Base-by-base conservation (phyloP, 2,329 filamentous ascomycete genomes). In the Xylaria digitata region DNA sequence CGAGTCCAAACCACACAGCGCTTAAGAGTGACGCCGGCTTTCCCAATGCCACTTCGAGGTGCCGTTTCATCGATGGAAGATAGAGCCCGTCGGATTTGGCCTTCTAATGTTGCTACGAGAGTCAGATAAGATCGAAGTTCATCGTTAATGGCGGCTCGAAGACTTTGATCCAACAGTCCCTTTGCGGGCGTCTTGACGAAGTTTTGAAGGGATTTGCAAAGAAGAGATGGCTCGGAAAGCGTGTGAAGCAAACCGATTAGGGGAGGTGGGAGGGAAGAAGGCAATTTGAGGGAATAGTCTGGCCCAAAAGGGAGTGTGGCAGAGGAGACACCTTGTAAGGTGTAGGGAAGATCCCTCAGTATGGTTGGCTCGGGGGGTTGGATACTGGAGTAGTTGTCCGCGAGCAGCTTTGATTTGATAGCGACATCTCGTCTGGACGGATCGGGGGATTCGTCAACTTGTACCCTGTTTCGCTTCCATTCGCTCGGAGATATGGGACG, bases 1-100 rank as follows among this genome's bases (percentile, higher is more conserved):
- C 95, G 89, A 8, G 94, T 98, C 96, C 96, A 99, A 26, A 99
- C 92, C 2, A 99, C 92, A 74, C 95, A 98, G 77, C 96, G 86
- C 79, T 98, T 98, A 57, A 99, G 82, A 0, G 96, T 99, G 15
- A 99, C 95, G 1, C 94, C 94, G 0, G 92, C 90, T 74, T 94
- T 96, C 6, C 93, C 91, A 60, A 96, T 89, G 1, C 91, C 90
- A 50, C 87, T 86, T 53, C 90, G 85, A 2, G 91, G 88, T 3
- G 87, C 87, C 1, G 83, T 82, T 58, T 91, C 88, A 70, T 92
- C 89, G n/a, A 96, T 82, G 7, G 90, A 88, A 5, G 90, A 86
- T 55, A 98, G 81, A 0, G 94, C 94, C 68, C 92, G 86, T 65
- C 95, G 88, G 61, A 98, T 97, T 78, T 99, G 95, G 11, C 90